Evolutionary conservation across 2,329 filamentous ascomycete species (phyloP).

Genomic region (Whalleya microplaca): DNA sequence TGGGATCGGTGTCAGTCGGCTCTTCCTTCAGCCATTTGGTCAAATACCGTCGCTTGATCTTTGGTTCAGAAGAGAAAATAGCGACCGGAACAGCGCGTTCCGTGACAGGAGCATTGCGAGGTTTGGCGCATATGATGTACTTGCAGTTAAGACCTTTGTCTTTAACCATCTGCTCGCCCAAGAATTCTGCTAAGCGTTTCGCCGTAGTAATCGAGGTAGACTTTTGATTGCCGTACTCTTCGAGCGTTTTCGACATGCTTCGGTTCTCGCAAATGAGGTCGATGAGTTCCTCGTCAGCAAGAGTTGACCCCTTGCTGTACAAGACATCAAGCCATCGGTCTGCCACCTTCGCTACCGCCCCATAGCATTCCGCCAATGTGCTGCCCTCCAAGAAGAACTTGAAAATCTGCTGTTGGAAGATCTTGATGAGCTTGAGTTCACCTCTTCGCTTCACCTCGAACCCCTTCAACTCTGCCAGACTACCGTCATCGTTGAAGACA

Average conservation of each 20-base stretch:
- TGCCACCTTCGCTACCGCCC: conserved; percentile 88
- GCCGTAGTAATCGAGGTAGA: conserved; percentile 99
- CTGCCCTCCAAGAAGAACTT: conserved; percentile 96
- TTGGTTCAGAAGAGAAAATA: conserved; percentile 93
- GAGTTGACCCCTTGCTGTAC: conserved; percentile 81
- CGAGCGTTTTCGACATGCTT: conserved; percentile 95
- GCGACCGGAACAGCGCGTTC: conserved; percentile 93
- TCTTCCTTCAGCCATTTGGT: conserved; percentile 97
- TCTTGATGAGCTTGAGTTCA: conserved; percentile 99
- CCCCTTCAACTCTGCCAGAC: conserved; percentile 91
- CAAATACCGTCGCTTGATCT: conserved; percentile 85
- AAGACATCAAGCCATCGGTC: conserved; percentile 97
- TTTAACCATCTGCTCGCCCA: conserved; percentile 98
- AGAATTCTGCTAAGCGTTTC: conserved; percentile 89
- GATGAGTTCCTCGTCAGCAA: conserved; percentile 96
- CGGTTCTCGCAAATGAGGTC: conserved; percentile 99
- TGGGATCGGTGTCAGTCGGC: conserved; percentile 85
- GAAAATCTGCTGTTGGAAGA: conserved; percentile 99
- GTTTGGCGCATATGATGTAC: conserved; percentile 92
- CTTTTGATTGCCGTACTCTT: conserved; percentile 94
- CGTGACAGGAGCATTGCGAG: conserved; percentile 88
- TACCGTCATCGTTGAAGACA: conserved; percentile 98
- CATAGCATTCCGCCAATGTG: conserved; percentile 87
- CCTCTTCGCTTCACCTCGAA: conserved; percentile 98
- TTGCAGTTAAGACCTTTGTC: conserved; percentile 99